These are phyloP conservation scores for Seiridium cupressi DNA, from an alignment of 2,329 filamentous ascomycete genomes.

Conservation along the genomic window DNA sequence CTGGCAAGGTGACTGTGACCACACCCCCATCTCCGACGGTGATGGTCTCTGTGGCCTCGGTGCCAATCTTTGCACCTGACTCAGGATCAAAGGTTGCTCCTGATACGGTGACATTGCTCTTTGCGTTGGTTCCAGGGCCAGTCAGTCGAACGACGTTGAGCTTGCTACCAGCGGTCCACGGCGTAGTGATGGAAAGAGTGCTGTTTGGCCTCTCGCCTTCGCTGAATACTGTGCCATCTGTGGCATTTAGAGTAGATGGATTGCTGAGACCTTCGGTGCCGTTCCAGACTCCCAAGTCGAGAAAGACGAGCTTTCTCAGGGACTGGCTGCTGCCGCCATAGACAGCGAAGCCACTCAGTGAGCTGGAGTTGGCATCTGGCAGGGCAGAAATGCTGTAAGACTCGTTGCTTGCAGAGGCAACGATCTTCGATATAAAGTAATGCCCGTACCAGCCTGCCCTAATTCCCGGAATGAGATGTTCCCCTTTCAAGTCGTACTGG, in stretches of 20 bases:
- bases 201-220: slow-evolving; percentile 22
- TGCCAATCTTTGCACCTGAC: slow-evolving; percentile 21
- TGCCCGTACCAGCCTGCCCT: slow-evolving; percentile 31
- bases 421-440: slow-evolving; percentile 31
- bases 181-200: slow-evolving; percentile 24
- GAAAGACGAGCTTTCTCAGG: slow-evolving; percentile 30
- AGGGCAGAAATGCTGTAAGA: slow-evolving; percentile 25
- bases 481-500: slow-evolving; percentile 26
- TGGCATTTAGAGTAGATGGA: slow-evolving; percentile 29
- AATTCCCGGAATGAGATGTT: slow-evolving; percentile 27
- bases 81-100: slow-evolving; percentile 27
- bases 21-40: slow-evolving; percentile 23
- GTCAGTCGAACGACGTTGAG: slow-evolving; percentile 24
- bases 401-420: slow-evolving; percentile 9
- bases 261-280: slow-evolving; percentile 31
- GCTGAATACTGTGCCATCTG: slow-evolving; percentile 27
- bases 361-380: slow-evolving; percentile 30
- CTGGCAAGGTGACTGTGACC: slow-evolving; percentile 20
- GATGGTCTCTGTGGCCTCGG: slow-evolving; percentile 19
- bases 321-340: slow-evolving; percentile 15
- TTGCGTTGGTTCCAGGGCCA: slow-evolving; percentile 33
- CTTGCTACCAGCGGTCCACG: slow-evolving; percentile 22
- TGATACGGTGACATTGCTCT: slow-evolving; percentile 28
- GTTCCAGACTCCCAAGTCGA: slow-evolving; percentile 36
- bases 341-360: slow-evolving; percentile 30